phyloP scores from a whole-genome alignment of 805 yeast species.

The Lachancea dasiensis region DNA sequence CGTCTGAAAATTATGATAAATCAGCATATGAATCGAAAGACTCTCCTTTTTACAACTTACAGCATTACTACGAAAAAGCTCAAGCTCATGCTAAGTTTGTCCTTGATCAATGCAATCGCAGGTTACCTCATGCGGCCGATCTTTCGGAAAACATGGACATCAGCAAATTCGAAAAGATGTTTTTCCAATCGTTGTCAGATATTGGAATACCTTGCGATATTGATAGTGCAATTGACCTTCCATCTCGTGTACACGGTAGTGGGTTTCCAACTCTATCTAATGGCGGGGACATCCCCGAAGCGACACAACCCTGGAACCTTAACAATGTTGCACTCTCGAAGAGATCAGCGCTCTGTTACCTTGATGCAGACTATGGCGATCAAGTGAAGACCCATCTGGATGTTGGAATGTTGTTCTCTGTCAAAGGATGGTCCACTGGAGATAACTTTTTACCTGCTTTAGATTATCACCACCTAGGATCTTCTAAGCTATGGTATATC shows the following conservation, averaged over 20 bases:
- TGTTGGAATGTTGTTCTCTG: conserved; percentile 48
- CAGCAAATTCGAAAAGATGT: conserved; percentile 36
- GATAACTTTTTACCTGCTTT: conserved; percentile 53
- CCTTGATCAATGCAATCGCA: background rate
- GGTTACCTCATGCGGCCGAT: conserved; percentile 21
- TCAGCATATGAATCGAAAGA: conserved; percentile 35
- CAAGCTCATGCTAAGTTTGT: conserved; percentile 35
- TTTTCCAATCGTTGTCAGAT: conserved; percentile 37
- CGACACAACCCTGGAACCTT: conserved; percentile 48
- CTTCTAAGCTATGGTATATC: conserved; percentile 52
- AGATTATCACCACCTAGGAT: conserved; percentile 53
- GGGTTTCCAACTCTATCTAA: conserved; percentile 30
- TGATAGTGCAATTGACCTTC: conserved; percentile 33
- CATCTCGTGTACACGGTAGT: conserved; percentile 37
- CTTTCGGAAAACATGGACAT: conserved; percentile 10
- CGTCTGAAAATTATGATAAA: conserved; percentile 36
- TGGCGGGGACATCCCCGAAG: conserved; percentile 10
- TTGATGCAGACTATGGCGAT: conserved; percentile 39
- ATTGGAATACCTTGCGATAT: conserved; percentile 30
- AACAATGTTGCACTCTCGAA: conserved; percentile 47
- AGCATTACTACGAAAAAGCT: conserved; percentile 56
- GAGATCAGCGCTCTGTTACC: conserved; percentile 43
- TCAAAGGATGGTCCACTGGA: conserved; percentile 52
- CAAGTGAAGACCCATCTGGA: conserved; percentile 40
- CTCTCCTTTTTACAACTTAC: conserved; percentile 48